A percentile compares a stretch with the other conserved stretches of the same genome.
These are phyloP conservation scores for Cruciata laevipes DNA, from an alignment of 257 asterid genomes.

Conservation along the genomic window DNA sequence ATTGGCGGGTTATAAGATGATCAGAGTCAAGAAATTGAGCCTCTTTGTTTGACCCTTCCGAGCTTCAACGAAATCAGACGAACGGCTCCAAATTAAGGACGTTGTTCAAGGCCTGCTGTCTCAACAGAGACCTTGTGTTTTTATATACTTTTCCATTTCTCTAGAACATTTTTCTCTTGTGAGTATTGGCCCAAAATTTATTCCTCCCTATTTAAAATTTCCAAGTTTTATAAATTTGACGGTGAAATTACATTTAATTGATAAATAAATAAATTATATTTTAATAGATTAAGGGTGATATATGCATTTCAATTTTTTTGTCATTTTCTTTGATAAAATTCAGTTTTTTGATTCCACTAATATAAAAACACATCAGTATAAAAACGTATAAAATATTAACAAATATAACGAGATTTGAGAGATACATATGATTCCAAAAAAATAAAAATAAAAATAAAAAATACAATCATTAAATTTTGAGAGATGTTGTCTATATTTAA, in stretches of 20 bases:
- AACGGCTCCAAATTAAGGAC: conserved; percentile 4
- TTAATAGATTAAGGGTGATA: no score
- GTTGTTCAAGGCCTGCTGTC: conserved; percentile 6
- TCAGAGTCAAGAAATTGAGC: background rate
- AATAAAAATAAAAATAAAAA: no score
- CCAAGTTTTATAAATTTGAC: background rate
- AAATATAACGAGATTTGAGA: background rate
- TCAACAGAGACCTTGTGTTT: background rate
- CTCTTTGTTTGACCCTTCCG: background rate
- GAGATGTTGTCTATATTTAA: background rate
- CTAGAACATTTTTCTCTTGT: background rate
- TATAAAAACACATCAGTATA: no score
- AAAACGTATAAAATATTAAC: background rate
- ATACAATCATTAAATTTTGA: no score
- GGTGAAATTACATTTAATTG: no score
- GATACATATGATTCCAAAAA: no score
- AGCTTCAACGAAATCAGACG: background rate
- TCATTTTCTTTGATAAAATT: no score
- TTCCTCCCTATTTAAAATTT: background rate
- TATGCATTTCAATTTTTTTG: no score
- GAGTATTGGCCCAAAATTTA: background rate
- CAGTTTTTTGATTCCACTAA: no score
- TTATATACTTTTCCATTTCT: background rate
- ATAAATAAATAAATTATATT: no score
- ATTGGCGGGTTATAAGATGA: background rate